These are phyloP conservation scores for Hansenula sp. DNA, from an alignment of 1,139 yeast genomes.

Conservation along the genomic window DNA sequence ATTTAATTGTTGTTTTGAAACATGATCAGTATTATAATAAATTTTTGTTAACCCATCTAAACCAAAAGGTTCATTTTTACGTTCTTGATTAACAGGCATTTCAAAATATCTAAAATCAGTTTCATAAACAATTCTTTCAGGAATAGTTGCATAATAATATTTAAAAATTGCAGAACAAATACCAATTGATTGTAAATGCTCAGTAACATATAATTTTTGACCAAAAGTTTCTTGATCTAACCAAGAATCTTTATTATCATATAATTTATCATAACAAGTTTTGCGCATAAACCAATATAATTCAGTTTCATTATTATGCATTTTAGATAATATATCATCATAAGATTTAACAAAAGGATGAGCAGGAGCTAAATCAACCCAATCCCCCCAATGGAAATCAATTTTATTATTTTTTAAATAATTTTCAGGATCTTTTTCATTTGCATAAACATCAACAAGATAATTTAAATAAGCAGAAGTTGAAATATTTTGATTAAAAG, in stretches of 20 bases:
- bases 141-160: constrained; percentile 20
- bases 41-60: constrained; percentile 14
- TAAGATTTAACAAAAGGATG: constrained; percentile 20
- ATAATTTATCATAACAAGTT: constrained; percentile 20
- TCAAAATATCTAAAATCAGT: constrained; percentile 22
- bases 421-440: constrained; percentile 14
- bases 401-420: constrained; percentile 9
- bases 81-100: constrained; percentile 17
- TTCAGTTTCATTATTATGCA: constrained; percentile 12
- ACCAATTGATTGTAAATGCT: constrained; percentile 23
- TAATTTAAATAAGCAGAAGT: constrained; percentile 12
- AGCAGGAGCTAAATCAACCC: constrained; percentile 24
- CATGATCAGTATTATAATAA: constrained; percentile 6
- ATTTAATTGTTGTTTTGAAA: not conserved
- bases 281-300: constrained; percentile 11
- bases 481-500: constrained; percentile 15
- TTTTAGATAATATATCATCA: constrained; percentile 9
- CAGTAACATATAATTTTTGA: constrained; percentile 14
- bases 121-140: constrained; percentile 22
- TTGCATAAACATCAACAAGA: constrained; percentile 7
- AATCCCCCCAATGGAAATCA: constrained; percentile 26
- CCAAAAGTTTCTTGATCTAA: constrained; percentile 16
- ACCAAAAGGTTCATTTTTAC: constrained; percentile 17
- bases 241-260: constrained; percentile 22
- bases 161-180: constrained; percentile 24